Conservation (phyloP, 2,329 filamentous ascomycete species). For the Arthrobotrys musiformis region DNA sequence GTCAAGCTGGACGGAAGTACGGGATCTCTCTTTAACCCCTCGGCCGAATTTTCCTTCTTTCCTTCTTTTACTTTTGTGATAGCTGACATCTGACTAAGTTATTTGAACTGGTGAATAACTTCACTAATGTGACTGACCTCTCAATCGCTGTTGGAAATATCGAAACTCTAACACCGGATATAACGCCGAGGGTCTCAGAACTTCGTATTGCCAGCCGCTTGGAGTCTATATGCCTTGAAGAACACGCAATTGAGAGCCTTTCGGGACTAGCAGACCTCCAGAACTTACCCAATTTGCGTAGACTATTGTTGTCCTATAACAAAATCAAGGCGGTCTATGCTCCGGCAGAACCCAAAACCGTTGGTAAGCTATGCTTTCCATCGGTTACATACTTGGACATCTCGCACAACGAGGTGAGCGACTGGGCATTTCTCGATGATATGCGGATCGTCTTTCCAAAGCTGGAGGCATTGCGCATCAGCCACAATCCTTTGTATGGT, state of each 20-base stretch:
- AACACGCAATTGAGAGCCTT: slow-evolving; percentile 74
- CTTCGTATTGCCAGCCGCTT: slow-evolving; percentile 36
- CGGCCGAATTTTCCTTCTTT: background rate
- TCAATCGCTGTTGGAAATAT: slow-evolving; percentile 46
- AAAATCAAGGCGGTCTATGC: slow-evolving; percentile 67
- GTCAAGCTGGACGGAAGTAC: slow-evolving; percentile 48
- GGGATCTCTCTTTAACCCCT: background rate
- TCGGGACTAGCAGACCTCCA: slow-evolving; percentile 70
- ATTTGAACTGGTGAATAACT: slow-evolving; percentile 35
- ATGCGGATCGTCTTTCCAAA: slow-evolving; percentile 73
- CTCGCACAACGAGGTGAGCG: slow-evolving; percentile 75
- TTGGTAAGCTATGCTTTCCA: slow-evolving; percentile 66
- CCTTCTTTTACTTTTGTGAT: too few relatives aligned
- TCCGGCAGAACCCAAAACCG: slow-evolving; percentile 61
- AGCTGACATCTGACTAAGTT: slow-evolving; percentile 23
- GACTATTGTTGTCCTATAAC: slow-evolving; percentile 80
- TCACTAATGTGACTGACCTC: slow-evolving; percentile 41
- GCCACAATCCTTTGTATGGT: slow-evolving; percentile 78
- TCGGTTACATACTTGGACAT: slow-evolving; percentile 75
- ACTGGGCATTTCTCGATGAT: slow-evolving; percentile 74
- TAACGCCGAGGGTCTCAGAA: slow-evolving; percentile 36
- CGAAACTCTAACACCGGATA: background rate
- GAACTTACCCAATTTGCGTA: slow-evolving; percentile 68
- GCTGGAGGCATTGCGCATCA: slow-evolving; percentile 78
- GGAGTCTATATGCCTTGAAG: slow-evolving; percentile 74